Base-by-base conservation (phyloP, 331 rosid genomes). In the Telfairia occidentalis region DNA sequence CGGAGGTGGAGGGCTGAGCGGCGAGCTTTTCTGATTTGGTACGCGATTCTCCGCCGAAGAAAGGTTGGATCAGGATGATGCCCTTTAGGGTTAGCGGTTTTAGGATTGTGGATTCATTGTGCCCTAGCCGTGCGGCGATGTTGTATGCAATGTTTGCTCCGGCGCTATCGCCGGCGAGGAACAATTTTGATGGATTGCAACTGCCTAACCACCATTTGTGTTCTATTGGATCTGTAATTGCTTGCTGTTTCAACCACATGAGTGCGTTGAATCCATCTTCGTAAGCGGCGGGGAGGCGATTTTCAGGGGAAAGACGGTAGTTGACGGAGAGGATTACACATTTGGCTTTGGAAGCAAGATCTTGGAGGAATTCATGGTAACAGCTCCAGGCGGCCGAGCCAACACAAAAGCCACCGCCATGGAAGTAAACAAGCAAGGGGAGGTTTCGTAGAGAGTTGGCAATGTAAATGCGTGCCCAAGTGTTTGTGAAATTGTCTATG, bases 321-420 rank as follows among this genome's bases (percentile, higher is more conserved):
- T 88, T 84, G 5, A 89, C 81, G 3, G 98, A 91, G 80, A 93
- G 49, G 32, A 93, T 65, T 23, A 82, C 83, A 46, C 96, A 91
- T 48, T 74, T 86, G 46, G 91, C 81, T 80, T 88, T 87, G 28
- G 66, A 70, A 84, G 88, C 76, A 54, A 93, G 89, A 49, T 79
- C 78, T 66, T 83, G 60, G 60, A 93, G 77, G 81, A 93, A 93
- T 24, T 89, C 90, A 48, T 90, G 93, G 86, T 91, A 93, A 78
- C 97, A 91, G 57, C 85, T 86, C 98, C 98, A 93, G 30, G 96
- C 83, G 42, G 94, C 92, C 9, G 97, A 93, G 53, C 97, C 98
- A 71, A 93, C 85, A 60, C 98, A 93, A 57, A 93, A 93, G 18
- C 98, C 98, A 13, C 97, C 97, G 23, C 98, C 96, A 32, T 94